These are phyloP conservation scores for Entophlyctis luteolus DNA, from an alignment of 192 early-diverging fungal species.

Conservation along the genomic window DNA sequence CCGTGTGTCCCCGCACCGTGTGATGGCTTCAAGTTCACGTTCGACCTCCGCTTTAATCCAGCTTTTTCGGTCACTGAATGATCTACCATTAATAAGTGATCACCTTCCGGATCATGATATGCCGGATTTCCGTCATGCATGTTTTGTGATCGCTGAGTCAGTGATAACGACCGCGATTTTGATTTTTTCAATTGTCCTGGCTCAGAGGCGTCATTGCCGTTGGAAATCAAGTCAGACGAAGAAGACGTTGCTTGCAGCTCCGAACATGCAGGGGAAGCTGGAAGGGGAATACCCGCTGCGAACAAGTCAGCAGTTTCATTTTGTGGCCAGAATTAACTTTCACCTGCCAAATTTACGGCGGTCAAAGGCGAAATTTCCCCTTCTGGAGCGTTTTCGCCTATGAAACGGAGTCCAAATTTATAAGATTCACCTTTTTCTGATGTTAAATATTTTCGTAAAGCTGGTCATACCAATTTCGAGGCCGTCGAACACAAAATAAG, in stretches of 20 bases:
- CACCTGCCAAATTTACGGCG: conserved; percentile 25
- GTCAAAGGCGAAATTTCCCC: conserved; percentile 14
- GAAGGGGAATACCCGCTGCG: conserved; percentile 40
- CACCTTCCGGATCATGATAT: conserved; percentile 37
- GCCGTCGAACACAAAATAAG: conserved; percentile 5
- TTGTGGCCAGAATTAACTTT: conserved; percentile 1
- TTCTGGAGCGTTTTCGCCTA: conserved; percentile 10
- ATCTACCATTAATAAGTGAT: neutral
- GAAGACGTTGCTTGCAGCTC: neutral
- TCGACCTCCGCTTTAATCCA: conserved; percentile 8
- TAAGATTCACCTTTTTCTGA: neutral
- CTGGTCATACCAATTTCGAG: conserved; percentile 7
- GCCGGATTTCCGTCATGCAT: conserved; percentile 56
- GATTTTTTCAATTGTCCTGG: conserved; percentile 26
- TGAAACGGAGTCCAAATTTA: conserved; percentile 10
- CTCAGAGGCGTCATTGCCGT: conserved; percentile 18
- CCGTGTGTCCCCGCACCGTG: neutral
- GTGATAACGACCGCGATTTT: conserved; percentile 26
- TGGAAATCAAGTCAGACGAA: neutral
- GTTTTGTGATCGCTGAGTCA: conserved; percentile 45
- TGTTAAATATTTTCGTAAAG: neutral
- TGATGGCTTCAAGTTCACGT: neutral
- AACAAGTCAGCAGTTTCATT: conserved; percentile 3
- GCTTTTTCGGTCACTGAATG: neutral
- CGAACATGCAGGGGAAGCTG: conserved; percentile 29